Evolutionary conservation across 2,329 filamentous ascomycete genomes (phyloP), one percentile per base, ranked within the genome.

Genomic region (Metarhizium humberi): DNA sequence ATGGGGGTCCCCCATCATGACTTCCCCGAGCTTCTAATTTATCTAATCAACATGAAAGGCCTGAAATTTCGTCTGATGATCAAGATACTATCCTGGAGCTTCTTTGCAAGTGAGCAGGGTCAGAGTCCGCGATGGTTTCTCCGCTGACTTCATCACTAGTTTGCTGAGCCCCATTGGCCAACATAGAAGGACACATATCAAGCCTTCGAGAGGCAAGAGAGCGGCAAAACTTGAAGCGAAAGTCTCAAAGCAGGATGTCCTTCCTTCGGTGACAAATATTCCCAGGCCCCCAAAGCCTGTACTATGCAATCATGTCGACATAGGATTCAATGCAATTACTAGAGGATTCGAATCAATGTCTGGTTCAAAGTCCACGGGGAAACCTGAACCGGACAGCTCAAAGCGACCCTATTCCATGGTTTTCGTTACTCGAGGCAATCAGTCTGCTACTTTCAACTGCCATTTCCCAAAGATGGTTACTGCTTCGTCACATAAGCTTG

Each of bases 81-180:
- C 84, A 88, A 67, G 78, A 85, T 52, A 75, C 77, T 4, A 85
- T 88, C 42, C 65, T 88, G 10, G 84, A 88, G 59, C 73, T 90
- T 51, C 73, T 88, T 5, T 87, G 81, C 78, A 79, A 75, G 86
- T 88, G 76, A 56, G 68, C 61, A 47, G 25, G 6, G 6, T 48
- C 25, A 11, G 10, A 48, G 25, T 16, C 10, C 13, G 18, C 10
- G 7, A 8, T 8, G 8, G 14, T 30, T 30, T 14, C 25, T 48
- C n/a, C 42, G 25, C 45, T 48, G 45, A 45, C n/a, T 51, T 38
- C 45, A 11, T 45, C 25, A 18, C 3, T 43, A 90, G 86, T 57
- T 71, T 88, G 20, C 69, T 90, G 48, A 71, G 75, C 0, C 86
- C 86, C 2, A 69, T 90, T 14, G 86, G 86, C 1, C 75, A 80